A percentile compares a stretch with the other conserved stretches of the same genome.
Conservation (phyloP, 208 protist species). For the Crithidia thermophila region DNA sequence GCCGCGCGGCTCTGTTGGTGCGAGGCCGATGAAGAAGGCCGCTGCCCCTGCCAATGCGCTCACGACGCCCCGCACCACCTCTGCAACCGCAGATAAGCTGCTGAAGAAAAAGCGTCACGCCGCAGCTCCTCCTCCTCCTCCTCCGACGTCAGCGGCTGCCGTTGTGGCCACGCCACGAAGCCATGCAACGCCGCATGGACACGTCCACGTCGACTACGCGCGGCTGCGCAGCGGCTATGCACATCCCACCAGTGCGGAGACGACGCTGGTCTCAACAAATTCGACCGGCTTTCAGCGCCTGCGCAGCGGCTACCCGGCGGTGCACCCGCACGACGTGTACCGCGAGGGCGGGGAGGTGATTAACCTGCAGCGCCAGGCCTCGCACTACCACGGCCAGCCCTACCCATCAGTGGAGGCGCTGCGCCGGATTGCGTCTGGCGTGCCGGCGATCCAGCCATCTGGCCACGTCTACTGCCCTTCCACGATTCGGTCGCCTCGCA, state of each 20-base stretch:
- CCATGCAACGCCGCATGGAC: too few species aligned
- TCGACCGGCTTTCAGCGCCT: conserved; percentile 9
- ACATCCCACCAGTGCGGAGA: background rate
- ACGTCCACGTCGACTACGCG: conserved; percentile 14
- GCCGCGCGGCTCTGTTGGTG: background rate
- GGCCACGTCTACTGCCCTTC: conserved; percentile 9
- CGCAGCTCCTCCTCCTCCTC: background rate
- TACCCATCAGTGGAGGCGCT: background rate
- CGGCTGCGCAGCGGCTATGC: conserved; percentile 7
- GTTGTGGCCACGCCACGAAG: background rate
- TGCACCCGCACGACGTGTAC: conserved; percentile 6
- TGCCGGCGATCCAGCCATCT: background rate
- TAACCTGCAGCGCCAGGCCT: conserved; percentile 17
- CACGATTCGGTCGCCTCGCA: conserved; percentile 21
- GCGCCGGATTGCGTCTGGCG: conserved; percentile 5
- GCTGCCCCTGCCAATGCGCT: too few species aligned
- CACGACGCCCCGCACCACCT: background rate
- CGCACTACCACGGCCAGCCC: background rate
- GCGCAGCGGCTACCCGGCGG: conserved; percentile 12
- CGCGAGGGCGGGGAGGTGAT: conserved; percentile 15
- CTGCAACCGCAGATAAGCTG: background rate
- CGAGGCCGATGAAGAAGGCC: background rate
- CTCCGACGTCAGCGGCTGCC: background rate
- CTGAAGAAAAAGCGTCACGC: background rate
- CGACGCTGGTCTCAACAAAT: background rate